A percentile compares a stretch with the other conserved stretches of the same genome.
These are phyloP conservation scores for Coniochaeta prunicola DNA, from an alignment of 2,329 filamentous ascomycete genomes.

Conservation along the genomic window DNA sequence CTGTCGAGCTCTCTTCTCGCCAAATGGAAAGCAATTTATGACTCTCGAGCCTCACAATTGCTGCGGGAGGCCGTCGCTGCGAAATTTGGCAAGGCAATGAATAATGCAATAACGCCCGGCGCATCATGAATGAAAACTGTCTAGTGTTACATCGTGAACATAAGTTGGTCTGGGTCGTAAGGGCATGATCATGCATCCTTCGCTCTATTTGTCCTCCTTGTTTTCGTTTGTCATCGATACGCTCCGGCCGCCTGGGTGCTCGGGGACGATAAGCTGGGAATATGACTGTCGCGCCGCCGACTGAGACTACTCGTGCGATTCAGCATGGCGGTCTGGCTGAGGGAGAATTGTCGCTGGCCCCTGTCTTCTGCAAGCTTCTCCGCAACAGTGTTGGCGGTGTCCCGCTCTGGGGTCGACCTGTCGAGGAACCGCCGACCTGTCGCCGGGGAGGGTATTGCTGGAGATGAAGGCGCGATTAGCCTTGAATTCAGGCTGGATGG, in stretches of 20 bases:
- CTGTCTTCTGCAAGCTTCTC: slow-evolving; percentile 33
- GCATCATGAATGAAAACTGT: slow-evolving; percentile 5
- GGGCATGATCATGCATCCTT: slow-evolving; percentile 7
- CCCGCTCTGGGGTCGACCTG: slow-evolving; percentile 32
- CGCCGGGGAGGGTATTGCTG: slow-evolving; percentile 22
- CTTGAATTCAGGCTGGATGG: slow-evolving; percentile 42
- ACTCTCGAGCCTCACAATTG: neutral
- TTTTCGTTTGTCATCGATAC: slow-evolving; percentile 31
- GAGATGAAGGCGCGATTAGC: slow-evolving; percentile 29
- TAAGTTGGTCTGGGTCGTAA: slow-evolving; percentile 9
- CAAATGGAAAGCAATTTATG: too few relatives aligned
- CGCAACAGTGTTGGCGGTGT: slow-evolving; percentile 23
- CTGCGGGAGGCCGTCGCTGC: neutral
- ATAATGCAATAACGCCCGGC: slow-evolving; percentile 6
- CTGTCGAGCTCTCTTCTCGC: too few relatives aligned
- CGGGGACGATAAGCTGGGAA: slow-evolving; percentile 28
- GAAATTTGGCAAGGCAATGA: neutral
- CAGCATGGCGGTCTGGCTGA: slow-evolving; percentile 33
- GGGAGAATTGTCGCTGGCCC: slow-evolving; percentile 35
- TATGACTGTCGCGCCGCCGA: slow-evolving; percentile 34
- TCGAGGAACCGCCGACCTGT: slow-evolving; percentile 40
- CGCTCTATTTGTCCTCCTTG: neutral
- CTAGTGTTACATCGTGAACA: slow-evolving; percentile 11
- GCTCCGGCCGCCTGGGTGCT: slow-evolving; percentile 31
- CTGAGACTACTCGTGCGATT: slow-evolving; percentile 39